A percentile compares a stretch with the other conserved stretches of the same genome.
These are phyloP conservation scores for Pythium grandisporangium DNA, from an alignment of 352 stramenopile species.

Conservation along the genomic window DNA sequence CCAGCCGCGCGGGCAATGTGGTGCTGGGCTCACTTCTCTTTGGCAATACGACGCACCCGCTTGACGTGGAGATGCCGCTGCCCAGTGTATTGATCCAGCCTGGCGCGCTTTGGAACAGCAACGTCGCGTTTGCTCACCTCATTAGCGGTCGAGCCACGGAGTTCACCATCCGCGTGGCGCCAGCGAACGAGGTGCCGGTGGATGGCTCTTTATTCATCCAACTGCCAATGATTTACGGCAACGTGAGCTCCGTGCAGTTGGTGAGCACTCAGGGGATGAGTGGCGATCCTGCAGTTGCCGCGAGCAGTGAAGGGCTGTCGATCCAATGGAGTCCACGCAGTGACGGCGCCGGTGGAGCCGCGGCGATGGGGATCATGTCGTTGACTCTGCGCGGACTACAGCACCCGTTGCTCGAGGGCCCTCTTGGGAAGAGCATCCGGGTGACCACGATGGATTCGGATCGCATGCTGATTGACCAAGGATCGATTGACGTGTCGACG, in stretches of 20 bases:
- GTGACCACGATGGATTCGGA: slow-evolving; percentile 37
- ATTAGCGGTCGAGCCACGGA: slow-evolving; percentile 30
- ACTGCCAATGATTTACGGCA: slow-evolving; percentile 39
- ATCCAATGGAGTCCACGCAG: slow-evolving; percentile 10
- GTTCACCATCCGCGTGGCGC: slow-evolving; percentile 18
- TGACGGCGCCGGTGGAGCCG: slow-evolving; percentile 2
- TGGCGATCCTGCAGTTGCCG: slow-evolving; percentile 11
- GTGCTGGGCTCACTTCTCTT: slow-evolving; percentile 19
- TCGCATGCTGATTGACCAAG: slow-evolving; percentile 42
- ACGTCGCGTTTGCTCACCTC: slow-evolving; percentile 8
- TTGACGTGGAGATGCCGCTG: slow-evolving; percentile 8
- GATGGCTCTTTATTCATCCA: slow-evolving; percentile 31
- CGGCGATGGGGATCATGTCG: slow-evolving; percentile 16
- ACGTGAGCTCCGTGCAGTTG: slow-evolving; percentile 3
- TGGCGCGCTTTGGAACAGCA: slow-evolving; percentile 16
- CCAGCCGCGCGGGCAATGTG: slow-evolving; percentile 10
- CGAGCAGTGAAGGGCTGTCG: slow-evolving; percentile 17
- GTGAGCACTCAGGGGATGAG: background rate
- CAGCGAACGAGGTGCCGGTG: slow-evolving; percentile 20
- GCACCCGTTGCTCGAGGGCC: slow-evolving; percentile 47
- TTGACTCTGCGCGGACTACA: slow-evolving; percentile 19
- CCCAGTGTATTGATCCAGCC: slow-evolving; percentile 20
- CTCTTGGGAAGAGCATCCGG: slow-evolving; percentile 27
- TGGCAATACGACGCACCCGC: slow-evolving; percentile 4
- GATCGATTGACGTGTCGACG: slow-evolving; percentile 21